A percentile compares a stretch with the other conserved stretches of the same genome.
phyloP scores from a whole-genome alignment of 176 grass and related monocot species.

The Juncus inflexus region DNA sequence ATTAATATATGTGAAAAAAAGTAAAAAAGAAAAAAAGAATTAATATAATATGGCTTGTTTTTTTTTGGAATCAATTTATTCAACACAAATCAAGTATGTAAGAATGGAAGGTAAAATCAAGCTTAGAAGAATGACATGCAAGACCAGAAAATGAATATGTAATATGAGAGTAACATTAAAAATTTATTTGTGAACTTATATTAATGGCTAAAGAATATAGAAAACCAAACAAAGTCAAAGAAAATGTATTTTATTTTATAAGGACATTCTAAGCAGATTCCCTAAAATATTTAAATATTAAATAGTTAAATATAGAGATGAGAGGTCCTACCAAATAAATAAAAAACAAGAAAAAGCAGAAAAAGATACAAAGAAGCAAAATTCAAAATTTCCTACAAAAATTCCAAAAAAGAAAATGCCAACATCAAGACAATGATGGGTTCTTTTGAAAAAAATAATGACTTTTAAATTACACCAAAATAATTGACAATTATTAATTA shows the following conservation, averaged over 20 bases:
- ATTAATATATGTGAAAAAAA: too few species aligned
- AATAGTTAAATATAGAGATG: not conserved
- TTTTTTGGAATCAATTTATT: not conserved
- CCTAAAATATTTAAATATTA: slow-evolving; percentile 1
- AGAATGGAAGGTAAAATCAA: slow-evolving; percentile 7
- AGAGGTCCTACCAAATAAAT: not conserved
- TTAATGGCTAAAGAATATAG: not conserved
- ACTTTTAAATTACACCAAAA: not conserved
- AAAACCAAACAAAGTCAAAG: slow-evolving; percentile 6
- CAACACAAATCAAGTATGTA: not conserved
- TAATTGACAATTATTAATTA: not conserved
- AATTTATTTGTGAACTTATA: slow-evolving; percentile 3
- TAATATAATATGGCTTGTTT: not conserved
- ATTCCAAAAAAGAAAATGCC: not conserved
- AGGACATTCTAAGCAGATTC: slow-evolving; percentile 6
- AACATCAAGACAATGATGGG: not conserved
- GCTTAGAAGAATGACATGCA: not conserved
- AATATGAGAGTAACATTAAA: not conserved
- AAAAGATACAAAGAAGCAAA: not conserved
- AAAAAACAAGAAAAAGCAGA: not conserved
- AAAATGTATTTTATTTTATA: not conserved
- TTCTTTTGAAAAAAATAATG: not conserved
- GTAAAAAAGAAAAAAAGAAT: too few species aligned
- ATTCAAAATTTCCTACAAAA: not conserved
- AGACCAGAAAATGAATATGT: not conserved